These are phyloP conservation scores for Candida patagonica DNA, from an alignment of 805 yeast genomes.

Conservation along the genomic window DNA sequence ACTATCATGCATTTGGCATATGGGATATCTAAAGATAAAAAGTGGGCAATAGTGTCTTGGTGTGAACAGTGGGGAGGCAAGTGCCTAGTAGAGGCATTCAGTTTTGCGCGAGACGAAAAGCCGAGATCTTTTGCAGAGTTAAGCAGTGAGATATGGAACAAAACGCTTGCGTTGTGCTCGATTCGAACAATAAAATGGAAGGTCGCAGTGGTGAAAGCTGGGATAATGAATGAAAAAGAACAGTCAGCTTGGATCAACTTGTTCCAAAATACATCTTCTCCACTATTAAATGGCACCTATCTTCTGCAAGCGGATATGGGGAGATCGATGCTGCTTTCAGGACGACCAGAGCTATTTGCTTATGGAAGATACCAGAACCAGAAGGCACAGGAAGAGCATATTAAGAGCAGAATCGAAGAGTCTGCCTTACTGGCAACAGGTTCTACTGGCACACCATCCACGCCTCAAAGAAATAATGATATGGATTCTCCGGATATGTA, in stretches of 20 bases:
- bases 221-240: slow-evolving; percentile 27
- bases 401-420: background rate
- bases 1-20: slow-evolving; percentile 78
- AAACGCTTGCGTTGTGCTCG: slow-evolving; percentile 19
- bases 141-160: slow-evolving; percentile 27
- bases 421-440: background rate
- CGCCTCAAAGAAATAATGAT: slow-evolving; percentile 18
- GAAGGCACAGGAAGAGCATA: background rate
- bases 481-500: slow-evolving; percentile 26
- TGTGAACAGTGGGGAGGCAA: slow-evolving; percentile 71
- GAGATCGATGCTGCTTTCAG: slow-evolving; percentile 11
- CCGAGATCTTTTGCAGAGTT: slow-evolving; percentile 24
- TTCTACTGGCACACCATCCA: slow-evolving; percentile 12
- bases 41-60: slow-evolving; percentile 86
- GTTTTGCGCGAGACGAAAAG: slow-evolving; percentile 15
- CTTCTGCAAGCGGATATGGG: slow-evolving; percentile 9
- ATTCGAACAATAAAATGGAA: slow-evolving; percentile 25
- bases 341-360: slow-evolving; percentile 14
- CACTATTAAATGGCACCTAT: slow-evolving; percentile 9
- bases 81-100: slow-evolving; percentile 47
- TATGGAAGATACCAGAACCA: background rate
- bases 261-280: slow-evolving; percentile 10
- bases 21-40: slow-evolving; percentile 67
- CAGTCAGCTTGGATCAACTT: slow-evolving; percentile 22
- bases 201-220: slow-evolving; percentile 28